Conservation (phyloP, 306 rosid species). For the Glycine tomentella region DNA sequence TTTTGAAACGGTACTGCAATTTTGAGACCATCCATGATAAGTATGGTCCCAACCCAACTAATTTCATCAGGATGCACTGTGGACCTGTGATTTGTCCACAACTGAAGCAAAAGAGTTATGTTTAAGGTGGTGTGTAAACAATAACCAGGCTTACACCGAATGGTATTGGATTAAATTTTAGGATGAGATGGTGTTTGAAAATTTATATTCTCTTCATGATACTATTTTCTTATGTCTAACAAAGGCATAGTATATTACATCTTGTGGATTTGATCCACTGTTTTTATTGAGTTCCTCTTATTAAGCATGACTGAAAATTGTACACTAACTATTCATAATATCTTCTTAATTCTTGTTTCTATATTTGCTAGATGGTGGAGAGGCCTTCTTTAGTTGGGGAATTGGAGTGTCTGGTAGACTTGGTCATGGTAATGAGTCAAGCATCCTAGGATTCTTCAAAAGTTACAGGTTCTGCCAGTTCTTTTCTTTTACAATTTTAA, state of each 20-base stretch:
- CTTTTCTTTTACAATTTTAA: conserved; percentile 10
- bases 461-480: conserved; percentile 62
- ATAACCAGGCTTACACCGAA: conserved; percentile 7
- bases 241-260: conserved; percentile 4
- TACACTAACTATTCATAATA: conserved; percentile 8
- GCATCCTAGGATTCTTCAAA: conserved; percentile 72
- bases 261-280: conserved; percentile 14
- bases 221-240: not conserved
- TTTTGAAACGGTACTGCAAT: too few species aligned
- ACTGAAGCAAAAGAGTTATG: not conserved
- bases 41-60: not conserved
- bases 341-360: conserved; percentile 35
- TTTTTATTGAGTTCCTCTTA: conserved; percentile 11
- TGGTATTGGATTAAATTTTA: not conserved
- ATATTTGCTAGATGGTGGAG: conserved; percentile 75
- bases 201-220: not conserved
- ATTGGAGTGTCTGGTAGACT: conserved; percentile 88
- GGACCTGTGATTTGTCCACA: not conserved
- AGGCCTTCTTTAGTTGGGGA: conserved; percentile 92
- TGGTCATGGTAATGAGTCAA: conserved; percentile 84
- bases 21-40: not conserved
- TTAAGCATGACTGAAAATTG: conserved; percentile 14
- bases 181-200: conserved; percentile 6
- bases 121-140: not conserved
- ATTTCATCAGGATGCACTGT: not conserved